These are phyloP conservation scores for Ophiocordyceps polyrhachis-furcata DNA, from an alignment of 2,329 filamentous ascomycete genomes.

Conservation along the genomic window DNA sequence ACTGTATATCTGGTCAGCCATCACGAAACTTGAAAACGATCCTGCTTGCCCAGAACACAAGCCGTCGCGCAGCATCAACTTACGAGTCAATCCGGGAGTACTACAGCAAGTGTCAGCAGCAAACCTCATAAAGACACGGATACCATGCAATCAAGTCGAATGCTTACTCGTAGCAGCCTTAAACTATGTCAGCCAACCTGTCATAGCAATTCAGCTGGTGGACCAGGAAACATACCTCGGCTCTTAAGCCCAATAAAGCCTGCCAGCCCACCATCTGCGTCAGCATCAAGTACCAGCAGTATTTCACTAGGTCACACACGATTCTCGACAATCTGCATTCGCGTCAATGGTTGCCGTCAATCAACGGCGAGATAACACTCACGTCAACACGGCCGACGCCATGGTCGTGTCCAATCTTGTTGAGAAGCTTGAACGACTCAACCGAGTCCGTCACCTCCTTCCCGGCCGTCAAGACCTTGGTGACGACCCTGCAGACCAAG, in stretches of 20 bases:
- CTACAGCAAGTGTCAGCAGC: background rate
- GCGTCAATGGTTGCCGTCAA: background rate
- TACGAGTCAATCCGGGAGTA: background rate
- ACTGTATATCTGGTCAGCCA: background rate
- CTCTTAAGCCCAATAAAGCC: slow-evolving; percentile 1
- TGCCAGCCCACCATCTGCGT: background rate
- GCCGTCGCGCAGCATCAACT: background rate
- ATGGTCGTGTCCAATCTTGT: slow-evolving; percentile 42
- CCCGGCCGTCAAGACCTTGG: slow-evolving; percentile 40
- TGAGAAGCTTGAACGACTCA: slow-evolving; percentile 45
- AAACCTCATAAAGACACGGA: background rate
- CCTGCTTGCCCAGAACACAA: background rate
- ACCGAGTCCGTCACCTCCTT: slow-evolving; percentile 25
- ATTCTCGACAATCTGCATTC: slow-evolving; percentile 24
- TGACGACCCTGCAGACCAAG: slow-evolving; percentile 26
- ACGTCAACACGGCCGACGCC: slow-evolving; percentile 46
- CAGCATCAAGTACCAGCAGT: background rate
- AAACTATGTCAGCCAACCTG: background rate
- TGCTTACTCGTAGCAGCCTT: slow-evolving; percentile 1
- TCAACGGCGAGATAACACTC: background rate
- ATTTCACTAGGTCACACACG: slow-evolving; percentile 1
- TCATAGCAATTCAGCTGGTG: background rate
- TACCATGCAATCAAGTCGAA: background rate
- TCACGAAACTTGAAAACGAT: slow-evolving; percentile 5
- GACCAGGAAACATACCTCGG: background rate